phyloP scores from a whole-genome alignment of 139 green algal genomes.

The Picocystis salinarum region DNA sequence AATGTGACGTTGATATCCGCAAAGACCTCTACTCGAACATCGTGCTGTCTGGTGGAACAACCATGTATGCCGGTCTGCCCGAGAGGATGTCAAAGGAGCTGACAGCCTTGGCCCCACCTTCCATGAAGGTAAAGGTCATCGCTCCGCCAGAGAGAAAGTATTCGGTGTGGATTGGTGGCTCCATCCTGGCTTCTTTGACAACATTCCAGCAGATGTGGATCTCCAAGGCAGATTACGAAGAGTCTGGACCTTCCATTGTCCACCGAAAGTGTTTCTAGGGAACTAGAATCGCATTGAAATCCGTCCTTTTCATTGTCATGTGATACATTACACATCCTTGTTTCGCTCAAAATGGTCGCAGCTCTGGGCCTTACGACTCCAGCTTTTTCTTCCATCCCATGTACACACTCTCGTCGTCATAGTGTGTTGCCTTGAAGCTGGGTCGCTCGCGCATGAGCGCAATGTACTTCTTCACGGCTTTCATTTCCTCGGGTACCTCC shows the following conservation, averaged over 20 bases:
- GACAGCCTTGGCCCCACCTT: constrained; percentile 16
- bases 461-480: constrained; percentile 32
- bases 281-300: too few species aligned
- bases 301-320: too few species aligned
- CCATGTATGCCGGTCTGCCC: constrained; percentile 23
- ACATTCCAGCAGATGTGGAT: constrained; percentile 34
- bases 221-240: constrained; percentile 15
- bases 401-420: too few species aligned
- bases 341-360: too few species aligned
- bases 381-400: too few species aligned
- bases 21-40: constrained; percentile 28
- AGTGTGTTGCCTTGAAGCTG: too few species aligned
- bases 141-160: constrained; percentile 30
- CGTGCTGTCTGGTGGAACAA: constrained; percentile 23
- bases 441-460: too few species aligned
- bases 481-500: constrained; percentile 16
- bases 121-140: constrained; percentile 30
- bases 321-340: too few species aligned
- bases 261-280: constrained; percentile 11
- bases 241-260: constrained; percentile 7
- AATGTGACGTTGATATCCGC: constrained; percentile 25
- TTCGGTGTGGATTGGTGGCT: constrained; percentile 31
- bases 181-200: constrained; percentile 28
- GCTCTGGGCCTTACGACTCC: too few species aligned
- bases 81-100: constrained; percentile 27